A percentile compares a stretch with the other conserved stretches of the same genome.
Conservation (phyloP, 306 rosid genomes). For the Prunus persica region DNA sequence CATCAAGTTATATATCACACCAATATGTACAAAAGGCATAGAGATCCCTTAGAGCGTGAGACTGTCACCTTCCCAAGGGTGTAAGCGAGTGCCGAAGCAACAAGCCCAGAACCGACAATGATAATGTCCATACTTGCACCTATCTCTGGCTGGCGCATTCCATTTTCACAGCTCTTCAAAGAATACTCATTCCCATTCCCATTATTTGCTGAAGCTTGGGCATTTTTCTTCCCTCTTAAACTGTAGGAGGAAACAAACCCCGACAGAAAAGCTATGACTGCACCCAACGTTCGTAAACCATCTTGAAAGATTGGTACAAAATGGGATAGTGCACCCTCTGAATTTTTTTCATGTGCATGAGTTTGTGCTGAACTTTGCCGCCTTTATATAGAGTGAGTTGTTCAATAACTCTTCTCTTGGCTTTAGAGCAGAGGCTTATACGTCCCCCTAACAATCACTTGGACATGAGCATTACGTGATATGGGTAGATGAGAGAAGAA, state of each 20-base stretch:
- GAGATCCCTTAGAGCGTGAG: not conserved
- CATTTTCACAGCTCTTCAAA: slow-evolving; percentile 3
- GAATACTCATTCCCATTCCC: not conserved
- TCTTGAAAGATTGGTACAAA: not conserved
- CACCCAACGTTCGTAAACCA: not conserved
- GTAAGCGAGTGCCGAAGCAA: slow-evolving; percentile 20
- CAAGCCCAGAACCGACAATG: slow-evolving; percentile 23
- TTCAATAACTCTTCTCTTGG: not conserved
- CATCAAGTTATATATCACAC: not conserved
- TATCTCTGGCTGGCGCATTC: not conserved
- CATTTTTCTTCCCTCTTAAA: slow-evolving; percentile 1
- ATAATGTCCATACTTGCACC: not conserved
- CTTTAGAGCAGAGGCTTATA: not conserved
- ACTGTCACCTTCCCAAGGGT: slow-evolving; percentile 16
- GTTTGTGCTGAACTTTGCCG: not conserved
- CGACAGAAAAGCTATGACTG: not conserved
- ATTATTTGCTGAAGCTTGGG: not conserved
- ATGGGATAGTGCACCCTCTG: not conserved
- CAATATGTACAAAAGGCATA: not conserved
- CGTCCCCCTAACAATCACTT: not conserved
- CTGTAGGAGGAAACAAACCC: not conserved
- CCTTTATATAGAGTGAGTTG: not conserved
- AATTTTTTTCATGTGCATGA: not conserved
- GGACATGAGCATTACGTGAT: not conserved
- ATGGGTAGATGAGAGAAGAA: not conserved